A percentile compares a stretch with the other conserved stretches of the same genome.
These are phyloP conservation scores for Claviceps arundinis DNA, from an alignment of 2,329 filamentous ascomycete species.

Conservation along the genomic window DNA sequence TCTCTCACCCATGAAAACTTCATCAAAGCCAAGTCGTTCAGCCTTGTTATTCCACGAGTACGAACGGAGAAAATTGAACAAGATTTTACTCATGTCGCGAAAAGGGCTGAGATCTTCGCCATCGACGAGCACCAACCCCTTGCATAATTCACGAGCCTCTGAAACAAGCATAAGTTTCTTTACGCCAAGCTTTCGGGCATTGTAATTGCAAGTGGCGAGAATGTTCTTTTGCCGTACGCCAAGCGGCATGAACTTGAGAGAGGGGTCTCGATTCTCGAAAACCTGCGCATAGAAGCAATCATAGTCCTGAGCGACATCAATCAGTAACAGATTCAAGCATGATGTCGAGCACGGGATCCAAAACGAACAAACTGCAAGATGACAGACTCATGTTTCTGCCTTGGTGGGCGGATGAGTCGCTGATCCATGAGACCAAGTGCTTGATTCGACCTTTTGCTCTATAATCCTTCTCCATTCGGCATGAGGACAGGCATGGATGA, in stretches of 20 bases:
- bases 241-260: slow-evolving; percentile 58
- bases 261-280: slow-evolving; percentile 67
- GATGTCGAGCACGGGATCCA: not conserved
- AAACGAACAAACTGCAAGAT: slow-evolving; percentile 68
- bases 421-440: slow-evolving; percentile 6
- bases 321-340: not conserved
- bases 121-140: slow-evolving; percentile 71
- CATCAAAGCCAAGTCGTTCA: slow-evolving; percentile 81
- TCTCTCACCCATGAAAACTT: slow-evolving; percentile 45
- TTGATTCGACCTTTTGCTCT: not conserved
- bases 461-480: not conserved
- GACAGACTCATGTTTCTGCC: slow-evolving; percentile 48
- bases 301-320: slow-evolving; percentile 42
- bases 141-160: slow-evolving; percentile 68
- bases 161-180: slow-evolving; percentile 75
- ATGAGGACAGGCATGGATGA: not conserved
- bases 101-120: slow-evolving; percentile 81
- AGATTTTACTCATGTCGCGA: slow-evolving; percentile 68
- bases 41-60: slow-evolving; percentile 68
- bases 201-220: slow-evolving; percentile 87
- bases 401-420: slow-evolving; percentile 17
- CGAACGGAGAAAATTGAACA: slow-evolving; percentile 59
- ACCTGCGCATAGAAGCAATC: slow-evolving; percentile 94
- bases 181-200: slow-evolving; percentile 59
- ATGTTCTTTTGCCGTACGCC: slow-evolving; percentile 91